Conservation (phyloP, 306 rosid species). For the Calophaca sinica region DNA sequence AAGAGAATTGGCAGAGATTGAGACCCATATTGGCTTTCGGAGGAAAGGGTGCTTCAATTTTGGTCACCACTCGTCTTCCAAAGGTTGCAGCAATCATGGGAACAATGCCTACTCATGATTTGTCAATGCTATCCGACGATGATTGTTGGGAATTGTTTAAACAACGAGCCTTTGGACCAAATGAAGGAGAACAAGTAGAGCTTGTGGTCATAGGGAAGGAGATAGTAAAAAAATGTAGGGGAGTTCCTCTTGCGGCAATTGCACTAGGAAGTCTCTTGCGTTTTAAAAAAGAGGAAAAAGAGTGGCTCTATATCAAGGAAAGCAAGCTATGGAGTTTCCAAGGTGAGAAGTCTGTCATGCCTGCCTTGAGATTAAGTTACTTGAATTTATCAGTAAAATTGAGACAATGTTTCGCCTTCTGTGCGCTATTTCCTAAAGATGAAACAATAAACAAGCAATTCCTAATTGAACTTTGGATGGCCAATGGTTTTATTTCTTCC, state of each 20-base stretch:
- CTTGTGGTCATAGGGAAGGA: conserved; percentile 36
- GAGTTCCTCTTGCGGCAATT: conserved; percentile 37
- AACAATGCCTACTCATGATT: conserved; percentile 1
- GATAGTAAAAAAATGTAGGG: conserved; percentile 37
- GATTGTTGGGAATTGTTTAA: conserved; percentile 32
- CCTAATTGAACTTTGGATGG: conserved; percentile 36
- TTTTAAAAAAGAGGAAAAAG: conserved; percentile 1
- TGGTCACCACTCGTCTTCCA: neutral
- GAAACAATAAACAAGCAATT: neutral
- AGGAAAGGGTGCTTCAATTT: neutral
- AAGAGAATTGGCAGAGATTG: conserved; percentile 1
- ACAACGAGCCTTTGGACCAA: conserved; percentile 14
- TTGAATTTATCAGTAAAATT: conserved; percentile 5
- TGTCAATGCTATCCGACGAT: neutral
- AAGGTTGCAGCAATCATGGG: neutral
- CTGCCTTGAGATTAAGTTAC: conserved; percentile 25
- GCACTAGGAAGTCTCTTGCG: conserved; percentile 29
- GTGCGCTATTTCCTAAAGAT: conserved; percentile 35
- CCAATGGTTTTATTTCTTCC: conserved; percentile 32
- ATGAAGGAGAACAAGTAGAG: neutral
- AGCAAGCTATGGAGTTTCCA: conserved; percentile 23
- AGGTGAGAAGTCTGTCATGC: neutral
- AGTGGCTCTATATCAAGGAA: conserved; percentile 20
- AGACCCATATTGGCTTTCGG: neutral
- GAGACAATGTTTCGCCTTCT: conserved; percentile 29